phyloP scores from a whole-genome alignment of 2,329 filamentous ascomycete species.

The Aaosphaeria arxii region DNA sequence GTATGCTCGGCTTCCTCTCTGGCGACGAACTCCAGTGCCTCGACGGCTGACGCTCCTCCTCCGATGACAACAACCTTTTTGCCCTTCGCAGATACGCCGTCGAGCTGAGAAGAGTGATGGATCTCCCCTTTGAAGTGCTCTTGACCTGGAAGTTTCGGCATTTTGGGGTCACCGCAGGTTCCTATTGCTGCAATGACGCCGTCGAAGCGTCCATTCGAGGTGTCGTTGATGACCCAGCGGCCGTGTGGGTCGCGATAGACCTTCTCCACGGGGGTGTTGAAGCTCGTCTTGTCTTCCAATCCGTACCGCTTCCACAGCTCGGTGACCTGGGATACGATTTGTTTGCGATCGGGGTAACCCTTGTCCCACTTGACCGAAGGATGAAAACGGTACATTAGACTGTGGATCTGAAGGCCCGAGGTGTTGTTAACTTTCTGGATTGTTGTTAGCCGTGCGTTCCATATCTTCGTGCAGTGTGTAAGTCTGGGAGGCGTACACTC shows the following conservation, averaged over 20 bases:
- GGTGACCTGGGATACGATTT: conserved; percentile 71
- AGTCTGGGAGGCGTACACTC: conserved; percentile 54
- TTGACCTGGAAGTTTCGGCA: conserved; percentile 67
- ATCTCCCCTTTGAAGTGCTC: conserved; percentile 69
- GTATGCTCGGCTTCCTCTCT: conserved; percentile 64
- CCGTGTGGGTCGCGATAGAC: conserved; percentile 67
- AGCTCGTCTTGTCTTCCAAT: conserved; percentile 67
- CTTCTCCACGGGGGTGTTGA: conserved; percentile 66
- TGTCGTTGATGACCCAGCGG: conserved; percentile 75
- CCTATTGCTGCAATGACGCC: conserved; percentile 76
- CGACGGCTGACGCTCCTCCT: conserved; percentile 76
- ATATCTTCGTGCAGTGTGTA: neutral
- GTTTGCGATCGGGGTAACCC: conserved; percentile 74
- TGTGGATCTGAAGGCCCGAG: conserved; percentile 79
- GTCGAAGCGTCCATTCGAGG: conserved; percentile 69
- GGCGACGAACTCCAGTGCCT: conserved; percentile 77
- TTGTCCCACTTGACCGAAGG: conserved; percentile 71
- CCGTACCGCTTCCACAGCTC: conserved; percentile 73
- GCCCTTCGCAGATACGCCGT: conserved; percentile 67
- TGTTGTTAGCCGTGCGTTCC: neutral
- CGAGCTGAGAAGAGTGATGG: conserved; percentile 72
- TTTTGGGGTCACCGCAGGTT: conserved; percentile 75
- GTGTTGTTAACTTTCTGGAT: conserved; percentile 73
- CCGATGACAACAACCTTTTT: conserved; percentile 77
- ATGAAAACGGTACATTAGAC: conserved; percentile 84